A percentile compares a stretch with the other conserved stretches of the same genome.
Evolutionary conservation across 352 stramenopile genomes (phyloP).

Genomic region (Pythium sukuiense): DNA sequence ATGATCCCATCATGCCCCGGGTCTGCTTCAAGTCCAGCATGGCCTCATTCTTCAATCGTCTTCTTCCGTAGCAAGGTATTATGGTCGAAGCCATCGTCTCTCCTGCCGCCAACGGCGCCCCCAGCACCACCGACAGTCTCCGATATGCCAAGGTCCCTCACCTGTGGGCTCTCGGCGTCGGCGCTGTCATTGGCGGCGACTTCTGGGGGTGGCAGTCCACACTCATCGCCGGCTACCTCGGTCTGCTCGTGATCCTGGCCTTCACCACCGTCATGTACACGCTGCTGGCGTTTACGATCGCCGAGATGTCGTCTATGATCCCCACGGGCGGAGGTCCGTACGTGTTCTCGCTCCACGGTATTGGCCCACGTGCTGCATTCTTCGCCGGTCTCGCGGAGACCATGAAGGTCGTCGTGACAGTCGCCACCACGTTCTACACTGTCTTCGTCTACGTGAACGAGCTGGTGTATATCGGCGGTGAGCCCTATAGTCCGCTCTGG

Average conservation of each 20-base stretch:
- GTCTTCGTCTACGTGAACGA: slow-evolving; percentile 53
- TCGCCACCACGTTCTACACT: slow-evolving; percentile 33
- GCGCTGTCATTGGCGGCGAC: slow-evolving; percentile 56
- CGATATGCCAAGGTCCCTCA: slow-evolving; percentile 54
- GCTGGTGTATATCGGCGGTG: slow-evolving; percentile 33
- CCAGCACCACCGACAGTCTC: slow-evolving; percentile 18
- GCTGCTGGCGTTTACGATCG: slow-evolving; percentile 60
- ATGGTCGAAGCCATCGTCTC: slow-evolving; percentile 4
- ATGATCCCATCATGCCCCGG: too few species aligned
- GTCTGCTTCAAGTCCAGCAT: neutral
- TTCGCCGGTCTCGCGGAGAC: slow-evolving; percentile 54
- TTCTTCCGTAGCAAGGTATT: neutral
- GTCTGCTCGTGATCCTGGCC: slow-evolving; percentile 48
- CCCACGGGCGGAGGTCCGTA: slow-evolving; percentile 54
- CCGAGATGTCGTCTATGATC: slow-evolving; percentile 48
- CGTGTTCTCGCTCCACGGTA: slow-evolving; percentile 52
- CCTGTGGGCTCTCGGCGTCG: slow-evolving; percentile 56
- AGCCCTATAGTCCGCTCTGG: slow-evolving; percentile 39
- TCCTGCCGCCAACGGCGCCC: neutral
- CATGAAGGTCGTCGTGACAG: slow-evolving; percentile 50
- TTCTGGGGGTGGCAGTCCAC: slow-evolving; percentile 66
- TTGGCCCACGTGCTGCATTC: slow-evolving; percentile 43
- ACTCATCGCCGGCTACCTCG: slow-evolving; percentile 52
- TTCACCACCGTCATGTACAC: slow-evolving; percentile 57
- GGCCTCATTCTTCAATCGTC: neutral